A percentile compares a stretch with the other conserved stretches of the same genome.
Conservation (phyloP, 2,329 filamentous ascomycete genomes). For the Cadophora sp. region DNA sequence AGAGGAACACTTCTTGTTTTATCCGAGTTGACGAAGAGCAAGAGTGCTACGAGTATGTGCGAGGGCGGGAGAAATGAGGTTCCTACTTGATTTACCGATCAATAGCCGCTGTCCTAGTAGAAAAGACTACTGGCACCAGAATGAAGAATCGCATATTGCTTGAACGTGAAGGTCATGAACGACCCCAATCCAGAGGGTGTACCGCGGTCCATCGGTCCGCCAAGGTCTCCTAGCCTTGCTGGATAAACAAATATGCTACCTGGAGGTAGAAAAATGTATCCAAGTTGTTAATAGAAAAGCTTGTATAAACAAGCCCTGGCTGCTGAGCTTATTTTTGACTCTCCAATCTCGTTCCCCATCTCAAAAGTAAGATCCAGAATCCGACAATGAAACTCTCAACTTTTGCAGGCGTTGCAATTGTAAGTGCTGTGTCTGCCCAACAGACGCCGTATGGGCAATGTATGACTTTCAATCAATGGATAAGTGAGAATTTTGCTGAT, state of each 20-base stretch:
- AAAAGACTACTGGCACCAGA: too few relatives aligned
- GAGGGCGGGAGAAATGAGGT: neutral
- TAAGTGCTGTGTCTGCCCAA: conserved; percentile 15
- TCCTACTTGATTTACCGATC: neutral
- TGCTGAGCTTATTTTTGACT: neutral
- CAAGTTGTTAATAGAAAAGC: neutral
- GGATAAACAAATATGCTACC: neutral
- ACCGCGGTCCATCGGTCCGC: conserved; percentile 2
- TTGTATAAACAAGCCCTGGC: neutral
- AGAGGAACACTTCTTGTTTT: neutral
- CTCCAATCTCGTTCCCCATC: neutral
- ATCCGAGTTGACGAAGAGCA: neutral
- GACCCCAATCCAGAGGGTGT: neutral
- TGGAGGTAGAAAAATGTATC: neutral
- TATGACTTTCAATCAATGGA: neutral
- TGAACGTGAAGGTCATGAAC: too few relatives aligned
- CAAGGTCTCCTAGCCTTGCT: neutral
- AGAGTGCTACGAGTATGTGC: too few relatives aligned
- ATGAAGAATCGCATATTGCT: too few relatives aligned
- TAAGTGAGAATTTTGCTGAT: neutral
- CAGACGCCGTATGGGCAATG: conserved; percentile 30
- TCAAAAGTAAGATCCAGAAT: neutral
- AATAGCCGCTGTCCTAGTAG: neutral
- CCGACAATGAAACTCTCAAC: conserved; percentile 6
- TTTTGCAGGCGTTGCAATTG: neutral